Percentiles rank a stretch among this genome's conserved stretches.
Conservation (phyloP, 805 yeast genomes). For the Zygosaccharomyces lentus region DNA sequence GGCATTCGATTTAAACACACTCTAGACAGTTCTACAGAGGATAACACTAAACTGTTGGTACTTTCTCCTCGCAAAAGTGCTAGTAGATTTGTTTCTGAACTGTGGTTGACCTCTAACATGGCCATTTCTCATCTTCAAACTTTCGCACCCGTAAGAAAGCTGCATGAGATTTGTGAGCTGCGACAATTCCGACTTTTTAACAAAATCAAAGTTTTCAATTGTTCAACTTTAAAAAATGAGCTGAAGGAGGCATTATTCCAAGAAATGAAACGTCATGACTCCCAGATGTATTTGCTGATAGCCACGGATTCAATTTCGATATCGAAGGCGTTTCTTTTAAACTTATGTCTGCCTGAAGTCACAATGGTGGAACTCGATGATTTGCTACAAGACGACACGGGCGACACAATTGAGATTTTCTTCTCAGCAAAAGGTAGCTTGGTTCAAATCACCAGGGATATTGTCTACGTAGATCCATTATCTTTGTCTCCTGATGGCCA, state of each 20-base stretch:
- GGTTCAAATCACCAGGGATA: conserved; percentile 17
- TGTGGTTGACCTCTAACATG: conserved; percentile 23
- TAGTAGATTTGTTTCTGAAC: conserved; percentile 10
- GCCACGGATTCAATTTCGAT: conserved; percentile 12
- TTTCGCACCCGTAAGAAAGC: conserved; percentile 9
- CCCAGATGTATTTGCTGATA: conserved; percentile 10
- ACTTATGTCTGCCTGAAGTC: conserved; percentile 8
- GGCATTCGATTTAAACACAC: conserved; percentile 19
- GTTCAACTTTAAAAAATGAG: not conserved
- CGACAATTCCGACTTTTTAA: conserved; percentile 15
- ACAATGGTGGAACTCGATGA: conserved; percentile 19
- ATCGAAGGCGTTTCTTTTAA: conserved; percentile 11
- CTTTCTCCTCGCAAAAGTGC: conserved; percentile 9
- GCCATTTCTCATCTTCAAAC: conserved; percentile 19
- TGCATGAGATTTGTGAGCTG: conserved; percentile 10
- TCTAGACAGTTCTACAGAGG: conserved; percentile 21
- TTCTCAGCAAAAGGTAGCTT: conserved; percentile 11
- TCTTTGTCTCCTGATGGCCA: not conserved
- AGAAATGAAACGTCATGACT: not conserved
- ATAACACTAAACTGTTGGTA: conserved; percentile 12
- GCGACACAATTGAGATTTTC: conserved; percentile 9
- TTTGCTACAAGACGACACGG: conserved; percentile 11
- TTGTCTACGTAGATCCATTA: conserved; percentile 11
- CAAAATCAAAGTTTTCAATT: conserved; percentile 5
- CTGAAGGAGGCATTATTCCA: conserved; percentile 3